phyloP scores from a whole-genome alignment of 1,284 basidiomycete genomes.

The Baeospora myosura region DNA sequence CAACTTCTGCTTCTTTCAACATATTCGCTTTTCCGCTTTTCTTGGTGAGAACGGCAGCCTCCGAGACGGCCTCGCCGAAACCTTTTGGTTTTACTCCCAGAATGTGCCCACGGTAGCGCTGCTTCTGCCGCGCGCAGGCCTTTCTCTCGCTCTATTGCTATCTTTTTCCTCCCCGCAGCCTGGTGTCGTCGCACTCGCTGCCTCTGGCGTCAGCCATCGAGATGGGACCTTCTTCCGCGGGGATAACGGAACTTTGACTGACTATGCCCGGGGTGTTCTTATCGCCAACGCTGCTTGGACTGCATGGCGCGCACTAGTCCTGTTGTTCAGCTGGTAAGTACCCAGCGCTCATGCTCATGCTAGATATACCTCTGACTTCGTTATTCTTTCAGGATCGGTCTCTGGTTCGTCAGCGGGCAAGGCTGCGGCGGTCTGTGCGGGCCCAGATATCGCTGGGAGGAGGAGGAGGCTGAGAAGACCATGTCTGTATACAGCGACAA shows the following conservation, averaged over 20 bases:
- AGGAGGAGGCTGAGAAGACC: slow-evolving; percentile 60
- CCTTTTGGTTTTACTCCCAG: slow-evolving; percentile 72
- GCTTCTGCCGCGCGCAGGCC: slow-evolving; percentile 72
- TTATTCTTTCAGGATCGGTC: slow-evolving; percentile 43
- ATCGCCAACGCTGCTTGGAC: slow-evolving; percentile 73
- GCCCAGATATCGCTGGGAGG: slow-evolving; percentile 75
- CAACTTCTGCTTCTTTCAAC: slow-evolving; percentile 76
- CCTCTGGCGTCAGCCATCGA: slow-evolving; percentile 41
- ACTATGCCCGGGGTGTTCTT: slow-evolving; percentile 67
- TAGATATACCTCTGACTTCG: slow-evolving; percentile 7
- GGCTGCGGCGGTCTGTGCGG: slow-evolving; percentile 75
- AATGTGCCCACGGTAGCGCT: slow-evolving; percentile 70
- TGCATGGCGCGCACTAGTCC: slow-evolving; percentile 57
- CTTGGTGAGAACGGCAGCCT: slow-evolving; percentile 45
- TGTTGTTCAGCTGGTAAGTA: slow-evolving; percentile 60
- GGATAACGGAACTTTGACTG: slow-evolving; percentile 56
- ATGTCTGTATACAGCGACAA: slow-evolving; percentile 41
- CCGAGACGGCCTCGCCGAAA: slow-evolving; percentile 68
- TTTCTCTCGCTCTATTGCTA: slow-evolving; percentile 63
- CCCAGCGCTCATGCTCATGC: neutral
- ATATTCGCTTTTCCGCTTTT: slow-evolving; percentile 66
- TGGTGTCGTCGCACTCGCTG: slow-evolving; percentile 37
- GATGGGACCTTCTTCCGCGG: slow-evolving; percentile 68
- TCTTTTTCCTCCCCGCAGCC: slow-evolving; percentile 50
- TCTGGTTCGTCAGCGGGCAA: slow-evolving; percentile 71